Percentiles rank a stretch among this genome's conserved stretches.
phyloP scores from a whole-genome alignment of 768 basidiomycete species.

The Tricholoma flavovirens region DNA sequence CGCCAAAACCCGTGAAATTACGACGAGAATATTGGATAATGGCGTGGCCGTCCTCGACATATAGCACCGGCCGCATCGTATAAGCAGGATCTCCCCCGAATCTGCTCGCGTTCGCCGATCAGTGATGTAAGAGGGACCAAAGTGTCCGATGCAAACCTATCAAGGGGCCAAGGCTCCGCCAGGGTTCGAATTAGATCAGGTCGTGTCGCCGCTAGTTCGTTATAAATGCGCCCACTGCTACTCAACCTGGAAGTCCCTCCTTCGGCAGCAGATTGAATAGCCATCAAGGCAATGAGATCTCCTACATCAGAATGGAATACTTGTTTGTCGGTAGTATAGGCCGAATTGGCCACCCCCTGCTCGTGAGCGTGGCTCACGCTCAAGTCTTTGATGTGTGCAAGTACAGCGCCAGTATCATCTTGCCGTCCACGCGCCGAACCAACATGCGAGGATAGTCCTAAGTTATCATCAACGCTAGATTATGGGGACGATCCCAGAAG shows the following conservation, averaged over 20 bases:
- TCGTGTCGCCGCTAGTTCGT: conserved; percentile 39
- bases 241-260: conserved; percentile 42
- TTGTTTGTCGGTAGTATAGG: conserved; percentile 44
- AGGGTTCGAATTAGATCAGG: conserved; percentile 38
- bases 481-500: neutral
- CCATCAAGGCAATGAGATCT: conserved; percentile 39
- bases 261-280: conserved; percentile 35
- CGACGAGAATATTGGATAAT: conserved; percentile 44
- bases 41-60: conserved; percentile 31
- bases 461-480: conserved; percentile 8
- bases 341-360: conserved; percentile 36
- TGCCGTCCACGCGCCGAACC: conserved; percentile 39
- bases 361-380: conserved; percentile 36
- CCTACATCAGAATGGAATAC: conserved; percentile 46
- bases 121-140: neutral
- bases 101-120: conserved; percentile 14
- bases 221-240: conserved; percentile 38
- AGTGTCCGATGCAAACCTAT: conserved; percentile 23
- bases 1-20: conserved; percentile 37
- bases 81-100: conserved; percentile 34
- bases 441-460: conserved; percentile 42
- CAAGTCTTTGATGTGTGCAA: conserved; percentile 44
- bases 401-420: conserved; percentile 37
- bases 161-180: conserved; percentile 38
- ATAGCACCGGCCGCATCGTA: conserved; percentile 33